These are phyloP conservation scores for Apiospora kogelbergensis DNA, from an alignment of 2,329 filamentous ascomycete species.

Conservation along the genomic window DNA sequence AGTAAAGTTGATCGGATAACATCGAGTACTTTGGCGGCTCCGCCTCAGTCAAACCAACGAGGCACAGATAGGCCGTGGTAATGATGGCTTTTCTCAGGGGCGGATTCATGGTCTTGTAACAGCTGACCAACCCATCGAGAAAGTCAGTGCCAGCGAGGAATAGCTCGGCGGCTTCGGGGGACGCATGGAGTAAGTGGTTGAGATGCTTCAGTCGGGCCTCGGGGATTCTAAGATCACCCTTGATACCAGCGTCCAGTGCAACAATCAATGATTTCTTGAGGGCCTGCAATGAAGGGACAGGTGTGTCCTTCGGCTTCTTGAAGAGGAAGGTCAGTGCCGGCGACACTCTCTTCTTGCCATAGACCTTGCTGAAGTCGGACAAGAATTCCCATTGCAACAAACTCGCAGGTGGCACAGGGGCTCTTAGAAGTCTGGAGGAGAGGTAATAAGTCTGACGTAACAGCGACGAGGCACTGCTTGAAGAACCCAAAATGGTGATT, in stretches of 20 bases:
- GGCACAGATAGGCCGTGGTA: conserved; percentile 71
- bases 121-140: conserved; percentile 69
- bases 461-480: conserved; percentile 43
- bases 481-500: conserved; percentile 32
- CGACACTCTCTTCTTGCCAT: conserved; percentile 61
- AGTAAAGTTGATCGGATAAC: conserved; percentile 81
- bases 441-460: conserved; percentile 67
- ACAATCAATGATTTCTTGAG: conserved; percentile 63
- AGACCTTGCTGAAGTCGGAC: conserved; percentile 65
- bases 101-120: conserved; percentile 64
- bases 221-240: conserved; percentile 53
- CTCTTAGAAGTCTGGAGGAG: conserved; percentile 53
- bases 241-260: conserved; percentile 61
- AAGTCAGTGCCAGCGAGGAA: conserved; percentile 88
- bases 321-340: conserved; percentile 52
- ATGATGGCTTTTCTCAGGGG: conserved; percentile 67
- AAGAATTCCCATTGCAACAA: conserved; percentile 68
- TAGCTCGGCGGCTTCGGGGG: conserved; percentile 55
- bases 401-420: conserved; percentile 39
- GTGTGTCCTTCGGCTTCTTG: conserved; percentile 43
- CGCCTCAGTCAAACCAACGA: conserved; percentile 68
- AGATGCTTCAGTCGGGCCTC: conserved; percentile 57
- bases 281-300: conserved; percentile 57
- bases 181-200: conserved; percentile 64
- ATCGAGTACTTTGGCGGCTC: conserved; percentile 70